These are phyloP conservation scores for Pyrenochaeta sp. DNA, from an alignment of 2,329 filamentous ascomycete species.

Conservation along the genomic window DNA sequence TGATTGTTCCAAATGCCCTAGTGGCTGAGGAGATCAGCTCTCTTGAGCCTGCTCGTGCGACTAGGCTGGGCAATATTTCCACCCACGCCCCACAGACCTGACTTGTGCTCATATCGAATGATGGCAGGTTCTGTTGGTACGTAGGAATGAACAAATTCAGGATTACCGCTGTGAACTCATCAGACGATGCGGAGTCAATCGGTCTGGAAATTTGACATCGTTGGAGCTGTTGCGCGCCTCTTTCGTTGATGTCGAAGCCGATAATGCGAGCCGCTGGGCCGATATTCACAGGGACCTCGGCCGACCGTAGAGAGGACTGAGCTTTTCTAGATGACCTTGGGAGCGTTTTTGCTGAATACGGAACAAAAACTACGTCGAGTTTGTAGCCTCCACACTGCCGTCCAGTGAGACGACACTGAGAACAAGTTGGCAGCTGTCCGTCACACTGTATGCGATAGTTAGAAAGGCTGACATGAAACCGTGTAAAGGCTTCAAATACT, in stretches of 20 bases:
- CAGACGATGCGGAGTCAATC: too few relatives aligned
- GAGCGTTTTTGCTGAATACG: not conserved
- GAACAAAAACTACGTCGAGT: conserved; percentile 26
- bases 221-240: too few relatives aligned
- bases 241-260: too few relatives aligned
- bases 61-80: conserved; percentile 48
- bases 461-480: not conserved
- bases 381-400: conserved; percentile 33
- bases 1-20: conserved; percentile 44
- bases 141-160: conserved; percentile 11
- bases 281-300: too few relatives aligned
- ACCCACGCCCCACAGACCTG: conserved; percentile 53
- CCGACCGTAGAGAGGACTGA: not conserved
- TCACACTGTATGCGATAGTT: conserved; percentile 27
- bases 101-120: conserved; percentile 24
- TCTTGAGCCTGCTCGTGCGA: conserved; percentile 11
- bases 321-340: not conserved
- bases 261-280: too few relatives aligned
- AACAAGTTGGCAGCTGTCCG: conserved; percentile 34
- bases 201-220: too few relatives aligned
- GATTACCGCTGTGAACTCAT: conserved; percentile 8
- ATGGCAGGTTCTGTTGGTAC: conserved; percentile 10
- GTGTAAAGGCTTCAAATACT: not conserved
- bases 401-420: conserved; percentile 30
- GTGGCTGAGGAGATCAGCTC: conserved; percentile 42